Conservation (phyloP, 176 grass and related monocot species). For the Saccharum spontaneum region DNA sequence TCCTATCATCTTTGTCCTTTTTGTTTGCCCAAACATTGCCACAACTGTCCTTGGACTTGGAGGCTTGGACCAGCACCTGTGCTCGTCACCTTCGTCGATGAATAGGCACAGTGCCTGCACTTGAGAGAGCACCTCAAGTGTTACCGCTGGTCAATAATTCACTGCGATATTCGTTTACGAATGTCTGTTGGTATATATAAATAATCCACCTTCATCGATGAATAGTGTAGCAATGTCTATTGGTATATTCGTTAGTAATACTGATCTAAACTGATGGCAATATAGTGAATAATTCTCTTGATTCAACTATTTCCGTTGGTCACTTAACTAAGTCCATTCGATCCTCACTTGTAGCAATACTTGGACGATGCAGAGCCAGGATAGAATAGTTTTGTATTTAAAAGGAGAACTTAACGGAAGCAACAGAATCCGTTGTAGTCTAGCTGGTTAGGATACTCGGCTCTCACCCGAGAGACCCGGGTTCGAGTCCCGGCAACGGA, state of each 20-base stretch:
- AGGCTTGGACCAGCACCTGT: background rate
- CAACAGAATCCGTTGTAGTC: slow-evolving; percentile 35
- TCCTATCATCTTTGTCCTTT: background rate
- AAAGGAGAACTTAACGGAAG: too few relatives aligned
- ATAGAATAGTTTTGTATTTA: too few relatives aligned
- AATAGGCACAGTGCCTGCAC: background rate
- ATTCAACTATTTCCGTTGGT: background rate
- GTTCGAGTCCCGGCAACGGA: slow-evolving; percentile 85
- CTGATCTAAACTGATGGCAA: background rate
- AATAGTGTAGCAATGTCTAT: background rate
- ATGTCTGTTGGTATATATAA: too few relatives aligned
- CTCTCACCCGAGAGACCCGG: slow-evolving; percentile 79
- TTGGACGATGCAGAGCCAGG: too few relatives aligned
- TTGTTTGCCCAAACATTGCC: background rate
- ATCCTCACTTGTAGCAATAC: background rate
- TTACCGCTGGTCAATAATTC: too few relatives aligned
- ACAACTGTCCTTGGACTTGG: background rate
- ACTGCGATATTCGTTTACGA: too few relatives aligned
- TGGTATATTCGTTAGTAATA: background rate
- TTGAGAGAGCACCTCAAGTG: background rate
- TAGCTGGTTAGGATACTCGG: slow-evolving; percentile 86
- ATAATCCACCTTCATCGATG: too few relatives aligned
- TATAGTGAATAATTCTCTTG: background rate
- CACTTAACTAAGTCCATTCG: background rate
- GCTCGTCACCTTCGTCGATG: background rate